phyloP scores from a whole-genome alignment of 1,139 yeast genomes.

The Hyphopichia buzzinii region DNA sequence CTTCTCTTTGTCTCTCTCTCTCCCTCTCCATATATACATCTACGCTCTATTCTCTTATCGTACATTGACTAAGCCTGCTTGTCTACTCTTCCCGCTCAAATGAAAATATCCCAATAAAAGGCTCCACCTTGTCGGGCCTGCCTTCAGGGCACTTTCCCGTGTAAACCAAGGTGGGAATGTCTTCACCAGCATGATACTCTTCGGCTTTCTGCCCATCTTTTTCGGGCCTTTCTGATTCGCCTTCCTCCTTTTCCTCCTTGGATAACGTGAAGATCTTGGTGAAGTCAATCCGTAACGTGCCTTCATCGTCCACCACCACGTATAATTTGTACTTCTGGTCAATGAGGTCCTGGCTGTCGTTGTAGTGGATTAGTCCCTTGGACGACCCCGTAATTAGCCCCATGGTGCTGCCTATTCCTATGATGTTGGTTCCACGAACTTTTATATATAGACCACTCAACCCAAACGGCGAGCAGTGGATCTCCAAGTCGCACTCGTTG shows the following conservation, averaged over 20 bases:
- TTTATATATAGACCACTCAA: slow-evolving; percentile 52
- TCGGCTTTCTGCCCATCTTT: slow-evolving; percentile 6
- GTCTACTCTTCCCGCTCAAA: slow-evolving; percentile 42
- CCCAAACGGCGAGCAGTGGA: slow-evolving; percentile 62
- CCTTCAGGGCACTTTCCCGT: slow-evolving; percentile 56
- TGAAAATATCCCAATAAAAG: slow-evolving; percentile 56
- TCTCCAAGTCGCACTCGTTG: slow-evolving; percentile 53
- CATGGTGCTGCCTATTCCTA: slow-evolving; percentile 61
- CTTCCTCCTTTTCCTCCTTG: slow-evolving; percentile 9
- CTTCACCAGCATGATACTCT: slow-evolving; percentile 25
- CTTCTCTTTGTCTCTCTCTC: no score
- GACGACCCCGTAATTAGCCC: slow-evolving; percentile 55
- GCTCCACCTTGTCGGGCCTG: slow-evolving; percentile 51
- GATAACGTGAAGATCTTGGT: slow-evolving; percentile 41
- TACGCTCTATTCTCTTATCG: no score
- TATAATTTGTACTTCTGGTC: slow-evolving; percentile 51
- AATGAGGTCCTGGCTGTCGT: slow-evolving; percentile 46
- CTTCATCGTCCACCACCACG: slow-evolving; percentile 51
- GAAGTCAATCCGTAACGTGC: slow-evolving; percentile 51
- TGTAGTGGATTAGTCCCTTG: slow-evolving; percentile 50
- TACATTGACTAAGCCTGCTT: no score
- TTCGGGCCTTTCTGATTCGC: slow-evolving; percentile 6
- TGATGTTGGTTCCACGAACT: slow-evolving; percentile 49
- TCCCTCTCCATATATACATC: no score
- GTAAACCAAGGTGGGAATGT: slow-evolving; percentile 47